These are phyloP conservation scores for Isochrysis galbana DNA, from an alignment of 78 protist genomes.

Conservation along the genomic window DNA sequence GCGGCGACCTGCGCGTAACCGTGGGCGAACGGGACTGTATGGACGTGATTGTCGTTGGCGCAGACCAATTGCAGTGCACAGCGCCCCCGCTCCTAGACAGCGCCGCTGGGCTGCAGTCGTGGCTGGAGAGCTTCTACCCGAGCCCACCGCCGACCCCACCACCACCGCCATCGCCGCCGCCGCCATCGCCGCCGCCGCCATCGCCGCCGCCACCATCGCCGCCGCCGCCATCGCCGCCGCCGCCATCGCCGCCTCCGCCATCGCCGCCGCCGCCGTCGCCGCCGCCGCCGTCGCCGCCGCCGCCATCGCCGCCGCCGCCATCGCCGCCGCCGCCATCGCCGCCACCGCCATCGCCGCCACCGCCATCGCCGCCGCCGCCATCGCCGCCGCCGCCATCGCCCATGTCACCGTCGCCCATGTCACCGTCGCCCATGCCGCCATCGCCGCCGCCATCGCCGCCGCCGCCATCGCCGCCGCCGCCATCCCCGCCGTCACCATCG, in stretches of 20 bases:
- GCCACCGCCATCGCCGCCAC: not conserved
- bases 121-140: not conserved
- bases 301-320: not conserved
- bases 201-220: not conserved
- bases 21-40: not conserved
- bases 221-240: not conserved
- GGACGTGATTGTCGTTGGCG: not conserved
- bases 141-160: too few relatives aligned
- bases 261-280: too few relatives aligned
- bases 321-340: not conserved
- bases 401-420: not conserved
- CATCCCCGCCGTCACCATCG: too few relatives aligned
- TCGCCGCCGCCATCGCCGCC: not conserved
- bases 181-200: not conserved
- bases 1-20: not conserved
- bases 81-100: not conserved
- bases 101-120: not conserved
- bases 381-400: slow-evolving; percentile 3
- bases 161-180: not conserved
- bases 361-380: not conserved
- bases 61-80: not conserved
- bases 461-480: not conserved
- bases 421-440: not conserved
- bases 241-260: too few relatives aligned
- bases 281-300: not conserved